Evolutionary conservation across 345 rosid species (phyloP), one percentile per base, ranked within the genome.

Genomic region (Noccaea caerulescens): DNA sequence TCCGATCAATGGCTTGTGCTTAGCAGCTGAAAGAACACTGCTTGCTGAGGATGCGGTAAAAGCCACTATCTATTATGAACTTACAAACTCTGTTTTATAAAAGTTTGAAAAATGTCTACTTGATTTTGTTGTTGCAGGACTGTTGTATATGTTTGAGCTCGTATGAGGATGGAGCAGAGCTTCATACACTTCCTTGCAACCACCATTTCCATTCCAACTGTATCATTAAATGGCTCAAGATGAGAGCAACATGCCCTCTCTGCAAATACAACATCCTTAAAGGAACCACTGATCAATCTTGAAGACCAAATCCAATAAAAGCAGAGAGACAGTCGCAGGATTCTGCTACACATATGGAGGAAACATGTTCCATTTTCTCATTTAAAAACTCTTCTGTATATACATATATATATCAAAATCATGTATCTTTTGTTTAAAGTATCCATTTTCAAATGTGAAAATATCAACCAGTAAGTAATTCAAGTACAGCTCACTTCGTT

Each of bases 211-310:
- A 94, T 75, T 77, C 88, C 0, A 68, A 80, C 2, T 94, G 99
- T 80, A 91, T 94, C 0, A 90, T 80, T 71, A 94, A 88, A 81
- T 94, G 99, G 98, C 95, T 94, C 4, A 94, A 88, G 88, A 94
- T 89, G 93, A 89, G 89, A 70, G 96, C 97, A 14, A 94, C 98
- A 14, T 94, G 98, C 59, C 97, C 97, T 53, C 96, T 94, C 77
- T 94, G 99, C 89, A 94, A 94, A 78, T 90, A 80, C 85, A 84
- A 94, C 72, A 91, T 94, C 59, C 90, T 94, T 77, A 89, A 88
- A 82, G 96, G 96, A 75, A 37, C 69, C n/a, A 87, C 69, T 50
- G 96, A 94, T 32, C 83, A 83, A 66, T 84, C 84, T 57, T 86
- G 82, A 83, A 44, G 68, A 41, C 58, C 5, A 57, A n/a, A 44